Evolutionary conservation across 2,329 filamentous ascomycete genomes (phyloP).

Genomic region (Fusarium phyllophilum): DNA sequence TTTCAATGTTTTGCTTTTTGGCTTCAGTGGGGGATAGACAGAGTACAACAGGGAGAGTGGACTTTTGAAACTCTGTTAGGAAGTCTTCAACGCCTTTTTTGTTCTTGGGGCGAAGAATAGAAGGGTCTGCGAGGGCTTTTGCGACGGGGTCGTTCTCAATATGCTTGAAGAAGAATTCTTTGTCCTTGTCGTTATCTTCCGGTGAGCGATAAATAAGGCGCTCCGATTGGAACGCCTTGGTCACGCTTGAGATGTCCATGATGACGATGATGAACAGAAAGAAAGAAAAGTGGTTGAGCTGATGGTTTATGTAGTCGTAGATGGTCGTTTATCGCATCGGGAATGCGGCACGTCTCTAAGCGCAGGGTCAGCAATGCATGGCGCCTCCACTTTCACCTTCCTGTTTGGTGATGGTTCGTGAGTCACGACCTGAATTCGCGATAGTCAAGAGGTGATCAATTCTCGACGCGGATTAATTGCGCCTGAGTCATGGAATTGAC

Average conservation of each 20-base stretch:
- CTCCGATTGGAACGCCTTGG: constrained; percentile 20
- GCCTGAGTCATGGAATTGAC: not conserved
- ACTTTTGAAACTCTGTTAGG: not conserved
- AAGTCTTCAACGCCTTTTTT: not conserved
- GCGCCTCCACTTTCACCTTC: not conserved
- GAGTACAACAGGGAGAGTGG: not conserved
- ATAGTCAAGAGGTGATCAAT: not conserved
- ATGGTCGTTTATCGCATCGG: not conserved
- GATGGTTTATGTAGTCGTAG: not conserved
- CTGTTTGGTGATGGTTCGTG: not conserved
- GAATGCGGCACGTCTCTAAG: not conserved
- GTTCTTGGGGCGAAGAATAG: not conserved
- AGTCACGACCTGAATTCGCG: not conserved
- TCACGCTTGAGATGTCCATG: constrained; percentile 9
- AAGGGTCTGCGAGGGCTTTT: constrained; percentile 2
- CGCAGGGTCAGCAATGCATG: not conserved
- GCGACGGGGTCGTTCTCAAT: constrained; percentile 17
- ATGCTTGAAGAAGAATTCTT: constrained; percentile 15
- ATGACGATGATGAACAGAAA: not conserved
- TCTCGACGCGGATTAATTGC: not conserved
- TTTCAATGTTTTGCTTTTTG: not conserved
- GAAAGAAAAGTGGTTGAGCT: not conserved
- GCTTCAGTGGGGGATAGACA: not conserved
- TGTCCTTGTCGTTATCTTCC: constrained; percentile 23
- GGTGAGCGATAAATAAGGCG: constrained; percentile 25